These are phyloP conservation scores for Oryza brachyantha DNA, from an alignment of 176 grass and related monocot species.

Conservation along the genomic window DNA sequence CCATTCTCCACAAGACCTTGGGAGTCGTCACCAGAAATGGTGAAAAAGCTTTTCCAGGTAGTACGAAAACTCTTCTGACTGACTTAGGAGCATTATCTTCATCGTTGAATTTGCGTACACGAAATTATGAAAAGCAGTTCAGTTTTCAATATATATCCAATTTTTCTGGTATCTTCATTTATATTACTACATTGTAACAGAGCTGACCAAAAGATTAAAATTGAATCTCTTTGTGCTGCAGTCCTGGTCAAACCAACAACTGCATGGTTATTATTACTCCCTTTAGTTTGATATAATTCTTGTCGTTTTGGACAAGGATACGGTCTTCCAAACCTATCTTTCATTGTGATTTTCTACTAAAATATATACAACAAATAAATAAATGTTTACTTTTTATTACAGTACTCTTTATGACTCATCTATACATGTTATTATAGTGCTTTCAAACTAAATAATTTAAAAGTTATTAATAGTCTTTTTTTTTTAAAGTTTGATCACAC, in stretches of 20 bases:
- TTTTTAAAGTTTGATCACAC: too few relatives aligned
- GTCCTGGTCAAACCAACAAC: neutral
- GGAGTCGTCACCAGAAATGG: slow-evolving; percentile 84
- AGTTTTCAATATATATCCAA: slow-evolving; percentile 9
- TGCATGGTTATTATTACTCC: neutral
- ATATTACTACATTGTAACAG: neutral
- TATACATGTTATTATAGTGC: too few relatives aligned
- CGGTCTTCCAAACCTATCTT: too few relatives aligned
- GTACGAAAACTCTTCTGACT: slow-evolving; percentile 18
- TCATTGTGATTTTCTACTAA: too few relatives aligned
- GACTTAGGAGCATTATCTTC: neutral
- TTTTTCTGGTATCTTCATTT: slow-evolving; percentile 1
- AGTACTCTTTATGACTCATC: too few relatives aligned
- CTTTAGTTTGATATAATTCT: too few relatives aligned
- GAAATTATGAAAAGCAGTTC: neutral
- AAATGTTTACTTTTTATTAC: too few relatives aligned
- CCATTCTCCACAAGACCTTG: slow-evolving; percentile 79
- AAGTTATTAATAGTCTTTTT: too few relatives aligned
- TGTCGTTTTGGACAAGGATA: too few relatives aligned
- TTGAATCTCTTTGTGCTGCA: neutral
- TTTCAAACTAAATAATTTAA: too few relatives aligned
- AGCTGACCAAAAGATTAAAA: neutral
- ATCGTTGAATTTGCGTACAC: slow-evolving; percentile 2
- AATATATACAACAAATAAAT: too few relatives aligned
- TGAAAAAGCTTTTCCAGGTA: slow-evolving; percentile 98